Percentiles rank a stretch among this genome's conserved stretches.
These are phyloP conservation scores for Magnusiomyces suaveolens DNA, from an alignment of 1,139 yeast genomes.

Conservation along the genomic window DNA sequence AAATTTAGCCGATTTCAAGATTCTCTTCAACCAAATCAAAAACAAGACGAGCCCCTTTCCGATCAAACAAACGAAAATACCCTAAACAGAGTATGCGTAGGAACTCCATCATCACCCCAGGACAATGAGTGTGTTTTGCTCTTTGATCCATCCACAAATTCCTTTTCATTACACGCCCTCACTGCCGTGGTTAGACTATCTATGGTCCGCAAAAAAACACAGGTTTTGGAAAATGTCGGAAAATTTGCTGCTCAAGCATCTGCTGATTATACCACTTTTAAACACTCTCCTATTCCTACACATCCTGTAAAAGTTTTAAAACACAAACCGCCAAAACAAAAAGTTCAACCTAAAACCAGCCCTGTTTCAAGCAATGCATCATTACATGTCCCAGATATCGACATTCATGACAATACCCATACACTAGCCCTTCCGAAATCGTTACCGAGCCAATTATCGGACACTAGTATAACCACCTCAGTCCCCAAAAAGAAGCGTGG, in stretches of 20 bases:
- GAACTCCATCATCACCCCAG: not conserved
- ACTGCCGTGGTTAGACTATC: not conserved
- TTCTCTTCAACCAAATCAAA: not conserved
- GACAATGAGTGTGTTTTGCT: slow-evolving; percentile 1
- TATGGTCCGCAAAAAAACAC: not conserved
- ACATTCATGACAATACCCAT: too few relatives aligned
- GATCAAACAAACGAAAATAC: too few relatives aligned
- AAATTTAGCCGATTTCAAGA: not conserved
- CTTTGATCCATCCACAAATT: not conserved
- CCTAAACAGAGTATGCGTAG: not conserved
- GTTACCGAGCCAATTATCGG: too few relatives aligned
- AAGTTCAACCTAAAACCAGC: too few relatives aligned
- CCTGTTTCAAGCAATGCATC: too few relatives aligned
- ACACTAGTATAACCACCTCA: too few relatives aligned
- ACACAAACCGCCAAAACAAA: too few relatives aligned
- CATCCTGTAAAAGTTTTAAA: not conserved
- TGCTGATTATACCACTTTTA: not conserved
- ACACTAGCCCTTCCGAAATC: too few relatives aligned
- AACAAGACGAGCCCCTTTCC: not conserved
- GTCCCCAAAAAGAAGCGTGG: not conserved
- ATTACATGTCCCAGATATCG: too few relatives aligned
- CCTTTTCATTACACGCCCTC: slow-evolving; percentile 1
- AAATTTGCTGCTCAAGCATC: not conserved
- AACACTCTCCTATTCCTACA: not conserved
- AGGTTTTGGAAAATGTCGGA: not conserved